Evolutionary conservation across 768 basidiomycete genomes (phyloP), one percentile per base, ranked within the genome.

Genomic region (Boletus tylopilopsis): DNA sequence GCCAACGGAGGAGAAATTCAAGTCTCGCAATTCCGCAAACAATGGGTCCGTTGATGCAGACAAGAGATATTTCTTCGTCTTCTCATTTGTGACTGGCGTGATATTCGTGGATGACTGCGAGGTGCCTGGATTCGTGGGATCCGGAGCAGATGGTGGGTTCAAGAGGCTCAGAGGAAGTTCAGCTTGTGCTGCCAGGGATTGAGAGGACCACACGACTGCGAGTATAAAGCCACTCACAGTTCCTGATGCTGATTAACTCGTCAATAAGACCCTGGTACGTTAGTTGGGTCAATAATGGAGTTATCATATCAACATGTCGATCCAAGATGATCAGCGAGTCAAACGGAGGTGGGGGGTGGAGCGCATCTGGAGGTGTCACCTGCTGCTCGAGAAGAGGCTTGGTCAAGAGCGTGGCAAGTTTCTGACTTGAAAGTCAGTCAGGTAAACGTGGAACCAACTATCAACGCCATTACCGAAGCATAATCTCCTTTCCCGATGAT

Each of bases 221-320:
- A 23, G 21, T 15, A 43, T 4, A n/a, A n/a, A 42, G 22, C 23
- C 10, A 68, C 85, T 51, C 59, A 92, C 94, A 87, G 61, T 96
- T 93, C 67, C 80, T 87, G 53, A 99, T 85, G 1, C 91, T 89
- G 40, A 96, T 75, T 30, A 92, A 71, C 66, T 99, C 96, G 62
- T 98, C 96, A 29, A 97, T 76, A 41, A 99, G 83, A 18, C 96
- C 96, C 64, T 98, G 88, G 58, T 98, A 98, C 0, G 96, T 99
- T 49, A 98, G 73, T 61, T 98, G 94, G 3, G 96, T 98, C 39
- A 95, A 79, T 43, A 98, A 74, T 2, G 96, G 93, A 0, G 96
- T 96, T 51, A 98, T 84, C 88, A 97, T 89, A 62, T 99, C 96
- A 10, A 89, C 83, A 29, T 84, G 82, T 41, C 96, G 83, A 66